These are phyloP conservation scores for Fusarium coicis DNA, from an alignment of 2,329 filamentous ascomycete species.

Conservation along the genomic window DNA sequence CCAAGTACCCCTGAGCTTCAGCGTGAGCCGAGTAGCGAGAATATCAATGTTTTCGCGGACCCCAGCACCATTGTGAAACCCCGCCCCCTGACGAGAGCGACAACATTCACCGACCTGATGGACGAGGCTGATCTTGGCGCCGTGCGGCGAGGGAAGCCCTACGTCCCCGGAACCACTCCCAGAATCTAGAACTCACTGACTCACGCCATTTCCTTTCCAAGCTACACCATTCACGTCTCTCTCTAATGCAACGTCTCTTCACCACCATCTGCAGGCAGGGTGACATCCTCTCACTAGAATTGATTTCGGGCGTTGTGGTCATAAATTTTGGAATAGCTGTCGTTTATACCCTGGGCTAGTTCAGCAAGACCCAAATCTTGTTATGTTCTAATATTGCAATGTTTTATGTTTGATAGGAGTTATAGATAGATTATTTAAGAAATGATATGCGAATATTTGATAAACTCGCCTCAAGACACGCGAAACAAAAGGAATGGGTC, in stretches of 20 bases:
- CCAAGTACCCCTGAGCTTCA: conserved; percentile 50
- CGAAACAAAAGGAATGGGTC: background rate
- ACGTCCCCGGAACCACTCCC: conserved; percentile 53
- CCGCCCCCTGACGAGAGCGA: conserved; percentile 48
- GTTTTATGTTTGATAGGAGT: conserved; percentile 8
- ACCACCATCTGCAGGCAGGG: conserved; percentile 32
- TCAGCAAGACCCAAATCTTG: conserved; percentile 4
- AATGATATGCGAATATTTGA: conserved; percentile 40
- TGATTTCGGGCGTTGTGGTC: conserved; percentile 27
- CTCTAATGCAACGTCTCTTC: conserved; percentile 3
- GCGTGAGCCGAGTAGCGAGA: conserved; percentile 59
- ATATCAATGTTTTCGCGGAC: conserved; percentile 65
- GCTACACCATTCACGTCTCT: background rate
- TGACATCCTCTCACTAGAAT: conserved; percentile 25
- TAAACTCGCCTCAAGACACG: background rate
- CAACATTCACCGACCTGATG: conserved; percentile 66
- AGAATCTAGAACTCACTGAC: conserved; percentile 40
- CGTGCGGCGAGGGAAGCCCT: conserved; percentile 55
- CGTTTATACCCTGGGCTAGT: conserved; percentile 41
- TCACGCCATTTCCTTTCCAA: background rate
- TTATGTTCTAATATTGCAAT: conserved; percentile 4
- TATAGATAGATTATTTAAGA: conserved; percentile 33
- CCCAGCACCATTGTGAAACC: conserved; percentile 53
- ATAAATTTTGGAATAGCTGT: conserved; percentile 24
- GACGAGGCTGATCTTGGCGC: conserved; percentile 57